Conservation (phyloP, 2,329 filamentous ascomycete species). For the Didymella lethalis region DNA sequence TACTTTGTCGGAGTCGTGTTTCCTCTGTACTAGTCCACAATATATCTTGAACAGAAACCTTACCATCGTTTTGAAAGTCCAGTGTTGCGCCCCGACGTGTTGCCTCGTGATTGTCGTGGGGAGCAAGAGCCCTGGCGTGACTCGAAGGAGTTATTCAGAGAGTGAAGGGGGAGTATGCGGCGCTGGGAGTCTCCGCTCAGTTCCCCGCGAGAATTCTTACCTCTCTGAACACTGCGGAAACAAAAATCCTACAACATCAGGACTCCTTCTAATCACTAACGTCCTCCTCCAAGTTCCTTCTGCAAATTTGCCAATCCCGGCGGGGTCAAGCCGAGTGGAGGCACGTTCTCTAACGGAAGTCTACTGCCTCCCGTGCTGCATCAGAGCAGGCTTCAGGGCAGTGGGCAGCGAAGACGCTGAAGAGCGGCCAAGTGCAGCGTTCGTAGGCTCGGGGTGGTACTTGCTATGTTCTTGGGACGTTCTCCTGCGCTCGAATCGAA, state of each 20-base stretch:
- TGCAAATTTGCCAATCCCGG: too few species aligned
- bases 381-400: background rate
- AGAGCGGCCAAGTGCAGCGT: background rate
- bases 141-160: background rate
- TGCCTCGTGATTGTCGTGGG: too few species aligned
- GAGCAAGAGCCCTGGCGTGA: too few species aligned
- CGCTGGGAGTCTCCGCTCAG: too few species aligned
- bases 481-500: background rate
- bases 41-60: background rate
- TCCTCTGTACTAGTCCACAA: background rate
- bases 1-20: constrained; percentile 15
- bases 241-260: too few species aligned
- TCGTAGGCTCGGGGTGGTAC: background rate
- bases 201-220: too few species aligned
- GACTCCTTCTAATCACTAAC: too few species aligned
- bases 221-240: too few species aligned
- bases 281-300: too few species aligned
- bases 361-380: background rate
- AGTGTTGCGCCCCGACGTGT: constrained; percentile 6
- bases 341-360: background rate
- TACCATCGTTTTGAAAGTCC: constrained; percentile 2
- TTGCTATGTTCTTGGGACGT: background rate
- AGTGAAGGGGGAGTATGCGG: too few species aligned
- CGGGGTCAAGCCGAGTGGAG: background rate
- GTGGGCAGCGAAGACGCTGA: background rate